Conservation (phyloP, 768 basidiomycete species). For the Agrocybe chaxingu region DNA sequence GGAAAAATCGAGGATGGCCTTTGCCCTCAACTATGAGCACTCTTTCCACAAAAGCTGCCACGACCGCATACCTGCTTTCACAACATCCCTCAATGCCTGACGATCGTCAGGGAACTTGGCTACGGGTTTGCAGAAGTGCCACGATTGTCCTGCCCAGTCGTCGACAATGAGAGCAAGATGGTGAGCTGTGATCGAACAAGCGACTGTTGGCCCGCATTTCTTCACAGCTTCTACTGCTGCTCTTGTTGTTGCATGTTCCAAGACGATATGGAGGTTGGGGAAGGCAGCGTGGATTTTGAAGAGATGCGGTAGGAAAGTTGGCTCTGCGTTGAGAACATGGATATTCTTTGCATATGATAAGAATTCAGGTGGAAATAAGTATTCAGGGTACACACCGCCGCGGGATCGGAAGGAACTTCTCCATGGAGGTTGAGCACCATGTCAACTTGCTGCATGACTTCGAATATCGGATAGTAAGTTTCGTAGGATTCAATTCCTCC, state of each 20-base stretch:
- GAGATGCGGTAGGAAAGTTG: conserved; percentile 85
- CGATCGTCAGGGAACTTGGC: conserved; percentile 95
- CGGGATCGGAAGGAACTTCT: conserved; percentile 87
- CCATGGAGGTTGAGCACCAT: conserved; percentile 98
- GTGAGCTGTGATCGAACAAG: conserved; percentile 96
- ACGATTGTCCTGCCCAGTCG: conserved; percentile 93
- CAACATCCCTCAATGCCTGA: conserved; percentile 71
- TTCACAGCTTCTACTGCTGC: conserved; percentile 88
- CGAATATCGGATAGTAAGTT: conserved; percentile 89
- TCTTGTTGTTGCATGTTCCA: conserved; percentile 94
- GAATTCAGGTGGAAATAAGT: background rate
- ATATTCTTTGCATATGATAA: conserved; percentile 54
- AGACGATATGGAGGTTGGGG: conserved; percentile 88
- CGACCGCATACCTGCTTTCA: conserved; percentile 58
- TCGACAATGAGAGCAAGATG: conserved; percentile 93
- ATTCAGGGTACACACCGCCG: conserved; percentile 38
- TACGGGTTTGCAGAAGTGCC: conserved; percentile 97
- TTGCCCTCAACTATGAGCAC: background rate
- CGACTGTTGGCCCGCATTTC: conserved; percentile 76
- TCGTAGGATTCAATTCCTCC: conserved; percentile 96
- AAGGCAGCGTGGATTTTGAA: conserved; percentile 77
- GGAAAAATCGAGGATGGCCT: conserved; percentile 95
- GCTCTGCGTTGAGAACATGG: conserved; percentile 92
- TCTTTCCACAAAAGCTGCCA: background rate
- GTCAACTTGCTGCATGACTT: conserved; percentile 88